Evolutionary conservation across 805 yeast species (phyloP).

Genomic region (Yamadazyma ubonensis): DNA sequence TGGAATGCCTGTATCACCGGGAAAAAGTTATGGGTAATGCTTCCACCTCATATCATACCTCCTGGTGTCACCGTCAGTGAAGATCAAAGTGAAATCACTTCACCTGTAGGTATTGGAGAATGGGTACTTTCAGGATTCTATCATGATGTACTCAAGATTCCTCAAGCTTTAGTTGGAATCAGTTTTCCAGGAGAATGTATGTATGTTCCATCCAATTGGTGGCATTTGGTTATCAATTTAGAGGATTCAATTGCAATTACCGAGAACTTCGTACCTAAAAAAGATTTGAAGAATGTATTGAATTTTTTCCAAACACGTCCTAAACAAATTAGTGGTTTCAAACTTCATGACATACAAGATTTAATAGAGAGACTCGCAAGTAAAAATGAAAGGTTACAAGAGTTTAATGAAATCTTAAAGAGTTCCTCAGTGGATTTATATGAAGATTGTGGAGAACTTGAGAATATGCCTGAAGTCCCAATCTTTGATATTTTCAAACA

Average conservation of each 20-base stretch:
- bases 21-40: conserved; percentile 81
- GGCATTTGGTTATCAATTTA: conserved; percentile 90
- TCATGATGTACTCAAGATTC: conserved; percentile 59
- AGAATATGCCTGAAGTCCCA: conserved; percentile 47
- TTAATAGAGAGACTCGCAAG: conserved; percentile 23
- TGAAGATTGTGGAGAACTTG: conserved; percentile 66
- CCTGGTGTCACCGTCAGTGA: conserved; percentile 82
- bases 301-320: conserved; percentile 64
- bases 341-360: conserved; percentile 49
- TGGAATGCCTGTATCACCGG: conserved; percentile 85
- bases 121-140: conserved; percentile 85
- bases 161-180: conserved; percentile 64
- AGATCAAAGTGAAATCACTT: conserved; percentile 83
- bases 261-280: conserved; percentile 78
- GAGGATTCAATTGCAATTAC: conserved; percentile 85
- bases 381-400: conserved; percentile 3
- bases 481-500: conserved; percentile 60
- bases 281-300: conserved; percentile 59
- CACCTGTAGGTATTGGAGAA: conserved; percentile 91
- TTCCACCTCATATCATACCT: conserved; percentile 72
- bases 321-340: conserved; percentile 80
- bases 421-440: conserved; percentile 16
- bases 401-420: conserved; percentile 3
- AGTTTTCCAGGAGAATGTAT: conserved; percentile 82
- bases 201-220: conserved; percentile 95